Evolutionary conservation across 2,329 filamentous ascomycete species (phyloP).

Genomic region (Coniochaeta sp.): DNA sequence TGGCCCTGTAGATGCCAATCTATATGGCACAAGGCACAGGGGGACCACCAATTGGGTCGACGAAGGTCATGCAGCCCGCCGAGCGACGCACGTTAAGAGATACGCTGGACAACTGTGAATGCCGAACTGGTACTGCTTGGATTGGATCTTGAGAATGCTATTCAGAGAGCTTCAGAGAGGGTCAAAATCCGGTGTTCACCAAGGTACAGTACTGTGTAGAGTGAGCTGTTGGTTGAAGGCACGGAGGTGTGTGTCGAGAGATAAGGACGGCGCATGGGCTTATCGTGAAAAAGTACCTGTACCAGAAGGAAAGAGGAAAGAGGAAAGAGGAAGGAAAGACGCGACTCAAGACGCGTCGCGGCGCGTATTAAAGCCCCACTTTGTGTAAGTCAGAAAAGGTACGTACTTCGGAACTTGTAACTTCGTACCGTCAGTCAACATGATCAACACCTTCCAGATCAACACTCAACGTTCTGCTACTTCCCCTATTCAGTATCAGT

Average conservation of each 20-base stretch:
- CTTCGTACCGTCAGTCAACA: not conserved
- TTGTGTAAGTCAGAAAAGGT: not conserved
- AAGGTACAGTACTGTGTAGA: not conserved
- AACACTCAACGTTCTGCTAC: not conserved
- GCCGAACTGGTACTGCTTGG: no score
- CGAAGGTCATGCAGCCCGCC: slow-evolving; percentile 10
- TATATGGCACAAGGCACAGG: slow-evolving; percentile 18
- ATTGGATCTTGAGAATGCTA: not conserved
- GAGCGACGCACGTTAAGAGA: not conserved
- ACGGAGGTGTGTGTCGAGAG: not conserved
- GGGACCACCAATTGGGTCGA: slow-evolving; percentile 13
- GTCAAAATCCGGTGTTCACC: no score
- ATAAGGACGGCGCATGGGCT: not conserved
- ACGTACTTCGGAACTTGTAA: not conserved
- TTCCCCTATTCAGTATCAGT: not conserved
- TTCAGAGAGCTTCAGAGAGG: not conserved
- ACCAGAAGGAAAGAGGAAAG: not conserved
- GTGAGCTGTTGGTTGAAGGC: not conserved
- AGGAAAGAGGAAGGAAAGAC: not conserved
- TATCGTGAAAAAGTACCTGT: not conserved
- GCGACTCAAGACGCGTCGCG: not conserved
- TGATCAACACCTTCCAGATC: not conserved
- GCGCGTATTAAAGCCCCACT: not conserved
- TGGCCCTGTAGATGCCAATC: slow-evolving; percentile 19
- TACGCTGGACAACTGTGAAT: no score